Base-by-base conservation (phyloP, 257 asterid genomes). In the Nicotiana knightiana region DNA sequence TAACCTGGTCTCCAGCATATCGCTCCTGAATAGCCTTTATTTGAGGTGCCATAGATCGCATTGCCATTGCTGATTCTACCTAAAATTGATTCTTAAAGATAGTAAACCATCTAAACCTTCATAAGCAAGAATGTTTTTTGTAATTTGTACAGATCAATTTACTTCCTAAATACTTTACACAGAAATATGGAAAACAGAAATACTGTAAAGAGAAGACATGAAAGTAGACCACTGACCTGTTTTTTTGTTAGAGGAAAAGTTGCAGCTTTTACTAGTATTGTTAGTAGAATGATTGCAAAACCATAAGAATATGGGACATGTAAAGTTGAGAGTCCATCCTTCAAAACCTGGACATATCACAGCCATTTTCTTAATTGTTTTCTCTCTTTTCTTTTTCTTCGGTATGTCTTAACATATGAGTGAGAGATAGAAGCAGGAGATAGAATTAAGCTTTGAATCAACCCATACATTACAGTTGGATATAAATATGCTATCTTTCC, bases 1-100 rank as follows among this genome's bases (percentile, higher is more conserved):
- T 82, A 84, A 96, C 99, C 98, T 94, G 97, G 90, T 96, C 97
- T 70, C 99, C 98, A 77, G 97, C 97, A 91, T 93, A 94, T 54
- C 93, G 93, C 86, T 94, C 97, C 92, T 94, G 99, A 84, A 96
- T 91, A 87, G 97, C 98, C 88, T 94, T 96, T 91, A 96, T 94
- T 84, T 96, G 99, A 82, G 99, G 99, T 66, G 95, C 86, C 91
- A 96, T 87, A 76, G 98, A 91, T 82, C 94, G 93, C 98, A 94
- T 94, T 82, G 98, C 93, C 98, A 96, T 93, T 63, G 99, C 88
- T 33, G 99, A 96, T 89, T 94, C 98, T 87, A 94, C 99, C 99
- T 96, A 58, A 10, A 53, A 76, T 28, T 58, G 35, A 33, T 53
- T 61, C 79, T 30, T 24, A 80, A 26, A 8, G 32, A 73, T 7